Conservation (phyloP, 2,329 filamentous ascomycete species). For the Diaporthe caulivora region DNA sequence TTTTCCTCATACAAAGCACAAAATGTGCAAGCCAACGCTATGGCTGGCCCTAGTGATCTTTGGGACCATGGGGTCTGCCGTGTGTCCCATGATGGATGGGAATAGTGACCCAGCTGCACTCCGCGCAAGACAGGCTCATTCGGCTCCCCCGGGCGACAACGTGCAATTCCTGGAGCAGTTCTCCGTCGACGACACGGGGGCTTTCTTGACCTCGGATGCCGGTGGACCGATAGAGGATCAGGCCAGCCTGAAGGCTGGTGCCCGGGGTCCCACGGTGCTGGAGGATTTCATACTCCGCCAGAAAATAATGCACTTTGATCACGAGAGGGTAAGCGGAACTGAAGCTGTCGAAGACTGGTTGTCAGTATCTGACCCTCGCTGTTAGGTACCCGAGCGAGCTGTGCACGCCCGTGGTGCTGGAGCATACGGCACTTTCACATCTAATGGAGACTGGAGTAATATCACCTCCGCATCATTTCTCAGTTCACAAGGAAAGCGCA, state of each 20-base stretch:
- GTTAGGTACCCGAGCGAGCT: slow-evolving; percentile 70
- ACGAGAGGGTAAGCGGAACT: slow-evolving; percentile 69
- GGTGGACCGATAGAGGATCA: slow-evolving; percentile 78
- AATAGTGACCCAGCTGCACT: slow-evolving; percentile 46
- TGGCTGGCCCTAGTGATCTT: slow-evolving; percentile 37
- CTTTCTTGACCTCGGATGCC: slow-evolving; percentile 74
- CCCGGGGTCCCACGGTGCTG: slow-evolving; percentile 74
- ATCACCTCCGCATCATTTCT: slow-evolving; percentile 75
- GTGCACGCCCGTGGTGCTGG: slow-evolving; percentile 76
- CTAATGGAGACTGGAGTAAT: slow-evolving; percentile 75
- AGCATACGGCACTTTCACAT: slow-evolving; percentile 65
- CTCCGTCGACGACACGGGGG: slow-evolving; percentile 65
- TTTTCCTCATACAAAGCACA: background rate
- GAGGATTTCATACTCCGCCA: slow-evolving; percentile 81
- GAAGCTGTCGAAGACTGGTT: background rate
- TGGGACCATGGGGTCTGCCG: slow-evolving; percentile 45
- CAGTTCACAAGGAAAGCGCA: slow-evolving; percentile 41
- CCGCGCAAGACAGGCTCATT: slow-evolving; percentile 42
- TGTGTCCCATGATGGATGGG: slow-evolving; percentile 47
- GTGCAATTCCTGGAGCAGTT: slow-evolving; percentile 48
- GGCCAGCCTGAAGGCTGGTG: slow-evolving; percentile 74
- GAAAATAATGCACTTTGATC: slow-evolving; percentile 78
- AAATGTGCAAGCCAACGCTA: slow-evolving; percentile 17
- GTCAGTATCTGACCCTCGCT: slow-evolving; percentile 28
- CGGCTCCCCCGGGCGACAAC: slow-evolving; percentile 33